phyloP scores from a whole-genome alignment of 2,329 filamentous ascomycete species.

The Escovopsis weberi region DNA sequence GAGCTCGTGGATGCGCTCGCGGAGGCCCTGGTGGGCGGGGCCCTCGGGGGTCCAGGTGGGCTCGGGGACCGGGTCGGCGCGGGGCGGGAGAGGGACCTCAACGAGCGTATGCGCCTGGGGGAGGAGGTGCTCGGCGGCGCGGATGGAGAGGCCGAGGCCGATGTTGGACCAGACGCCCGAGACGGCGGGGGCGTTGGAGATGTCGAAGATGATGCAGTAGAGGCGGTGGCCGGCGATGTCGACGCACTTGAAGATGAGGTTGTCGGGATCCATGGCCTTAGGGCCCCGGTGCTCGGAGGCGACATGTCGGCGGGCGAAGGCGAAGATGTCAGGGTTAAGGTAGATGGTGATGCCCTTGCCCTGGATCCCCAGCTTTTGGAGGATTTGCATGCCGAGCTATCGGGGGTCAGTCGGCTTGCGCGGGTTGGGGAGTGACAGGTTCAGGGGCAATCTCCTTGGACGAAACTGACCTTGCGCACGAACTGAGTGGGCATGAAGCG shows the following conservation, averaged over 20 bases:
- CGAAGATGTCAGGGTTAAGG: constrained; percentile 18
- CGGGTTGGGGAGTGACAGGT: neutral
- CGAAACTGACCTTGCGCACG: constrained; percentile 17
- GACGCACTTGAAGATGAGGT: constrained; percentile 25
- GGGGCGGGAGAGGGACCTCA: constrained; percentile 17
- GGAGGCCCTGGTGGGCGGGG: constrained; percentile 22
- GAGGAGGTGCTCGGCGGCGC: constrained; percentile 30
- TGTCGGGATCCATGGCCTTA: constrained; percentile 16
- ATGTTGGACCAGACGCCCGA: constrained; percentile 30
- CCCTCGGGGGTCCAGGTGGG: constrained; percentile 25
- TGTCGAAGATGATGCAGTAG: constrained; percentile 28
- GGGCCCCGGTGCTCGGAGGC: constrained; percentile 21
- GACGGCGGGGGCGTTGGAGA: constrained; percentile 19
- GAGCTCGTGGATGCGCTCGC: constrained; percentile 26
- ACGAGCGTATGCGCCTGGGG: constrained; percentile 18
- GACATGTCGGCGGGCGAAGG: constrained; percentile 17
- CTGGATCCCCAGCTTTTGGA: constrained; percentile 14
- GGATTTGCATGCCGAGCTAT: constrained; percentile 24
- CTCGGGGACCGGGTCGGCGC: constrained; percentile 13
- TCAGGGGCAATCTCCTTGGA: neutral
- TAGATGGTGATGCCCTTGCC: constrained; percentile 16
- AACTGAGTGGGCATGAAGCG: constrained; percentile 28
- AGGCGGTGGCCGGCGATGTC: constrained; percentile 27
- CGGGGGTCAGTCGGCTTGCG: too few species aligned
- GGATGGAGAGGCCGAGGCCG: constrained; percentile 31